Percentiles rank a stretch among this genome's conserved stretches.
phyloP scores from a whole-genome alignment of 2,329 filamentous ascomycete genomes.

The Rachicladosporium sp. region DNA sequence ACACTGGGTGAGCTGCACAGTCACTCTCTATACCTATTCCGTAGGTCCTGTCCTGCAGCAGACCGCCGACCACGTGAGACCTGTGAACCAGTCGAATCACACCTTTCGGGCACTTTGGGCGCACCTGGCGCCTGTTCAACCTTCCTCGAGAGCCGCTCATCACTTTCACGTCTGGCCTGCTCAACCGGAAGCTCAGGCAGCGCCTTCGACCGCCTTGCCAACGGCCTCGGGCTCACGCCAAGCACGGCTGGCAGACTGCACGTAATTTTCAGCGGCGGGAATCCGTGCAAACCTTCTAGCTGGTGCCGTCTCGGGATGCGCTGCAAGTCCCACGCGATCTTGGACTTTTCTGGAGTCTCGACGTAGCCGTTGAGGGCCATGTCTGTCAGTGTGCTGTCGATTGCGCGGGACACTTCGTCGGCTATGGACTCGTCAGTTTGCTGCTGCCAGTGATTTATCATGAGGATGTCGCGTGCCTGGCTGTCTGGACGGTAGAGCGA shows the following conservation, averaged over 20 bases:
- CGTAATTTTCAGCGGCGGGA: not conserved
- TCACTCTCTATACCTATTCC: too few relatives aligned
- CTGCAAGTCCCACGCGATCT: not conserved
- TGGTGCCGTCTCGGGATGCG: not conserved
- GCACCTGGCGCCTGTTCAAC: too few relatives aligned
- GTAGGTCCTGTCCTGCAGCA: too few relatives aligned
- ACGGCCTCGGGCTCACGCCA: not conserved
- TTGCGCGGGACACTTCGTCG: not conserved
- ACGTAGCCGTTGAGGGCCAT: conserved; percentile 1
- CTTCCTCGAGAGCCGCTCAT: too few relatives aligned
- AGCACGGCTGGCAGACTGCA: not conserved
- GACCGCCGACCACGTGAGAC: too few relatives aligned
- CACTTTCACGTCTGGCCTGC: too few relatives aligned
- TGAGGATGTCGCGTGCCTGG: not conserved
- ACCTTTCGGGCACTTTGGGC: too few relatives aligned
- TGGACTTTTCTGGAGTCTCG: not conserved
- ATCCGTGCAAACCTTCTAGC: not conserved
- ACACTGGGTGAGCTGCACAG: too few relatives aligned
- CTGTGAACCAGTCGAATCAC: too few relatives aligned
- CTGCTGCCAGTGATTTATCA: not conserved
- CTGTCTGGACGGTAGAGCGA: not conserved
- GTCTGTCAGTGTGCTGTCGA: not conserved
- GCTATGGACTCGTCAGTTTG: not conserved
- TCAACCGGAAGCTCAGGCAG: too few relatives aligned
- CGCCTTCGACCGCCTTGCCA: not conserved